Base-by-base conservation (phyloP, 257 asterid genomes). In the Hygrophila difformis region DNA sequence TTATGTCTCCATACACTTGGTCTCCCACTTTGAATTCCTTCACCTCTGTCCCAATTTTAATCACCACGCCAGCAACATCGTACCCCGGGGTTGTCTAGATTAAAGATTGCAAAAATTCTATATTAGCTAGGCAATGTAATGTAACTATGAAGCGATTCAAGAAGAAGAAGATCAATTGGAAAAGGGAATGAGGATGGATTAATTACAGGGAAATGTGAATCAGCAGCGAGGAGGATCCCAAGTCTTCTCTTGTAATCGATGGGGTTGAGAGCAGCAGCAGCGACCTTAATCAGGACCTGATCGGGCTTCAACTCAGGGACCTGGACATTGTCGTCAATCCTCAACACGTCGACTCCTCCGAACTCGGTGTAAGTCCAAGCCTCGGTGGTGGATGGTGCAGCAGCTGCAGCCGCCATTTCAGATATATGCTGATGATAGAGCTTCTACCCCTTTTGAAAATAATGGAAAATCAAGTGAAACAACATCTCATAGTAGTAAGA, bases 201-300 rank as follows among this genome's bases (percentile, higher is more conserved):
- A 28, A 17, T 56, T 83, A 87, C 94, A 1, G 97, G 97, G 40
- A 87, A 92, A 52, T 82, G 94, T n/a, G 95, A 70, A 69, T 81
- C 95, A 26, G 78, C 57, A 67, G 77, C 73, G 66, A 62, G 65
- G 66, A 84, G 70, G 39, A 67, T 55, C 38, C 97, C 95, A 0
- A 54, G 61, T 46, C 93, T 66, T 40, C 95, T 71, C 76, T 81
- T 84, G 73, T 54, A 78, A 68, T 87, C 97, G 41, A 84, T 64
- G 8, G 97, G 97, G 6, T 87, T 87, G 19, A 87, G 86, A 51
- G 93, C 82, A 41, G 97, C 95, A 4, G 94, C 95, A 34, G 19
- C 75, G 4, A 87, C 94, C 69, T 81, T 84, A 37, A 87, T 59
- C 77, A 84, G 49, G 40, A 84, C 97, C 31, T 80, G 78, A 64